Base-by-base conservation (phyloP, 2,329 filamentous ascomycete genomes). In the Cadophora sp. region DNA sequence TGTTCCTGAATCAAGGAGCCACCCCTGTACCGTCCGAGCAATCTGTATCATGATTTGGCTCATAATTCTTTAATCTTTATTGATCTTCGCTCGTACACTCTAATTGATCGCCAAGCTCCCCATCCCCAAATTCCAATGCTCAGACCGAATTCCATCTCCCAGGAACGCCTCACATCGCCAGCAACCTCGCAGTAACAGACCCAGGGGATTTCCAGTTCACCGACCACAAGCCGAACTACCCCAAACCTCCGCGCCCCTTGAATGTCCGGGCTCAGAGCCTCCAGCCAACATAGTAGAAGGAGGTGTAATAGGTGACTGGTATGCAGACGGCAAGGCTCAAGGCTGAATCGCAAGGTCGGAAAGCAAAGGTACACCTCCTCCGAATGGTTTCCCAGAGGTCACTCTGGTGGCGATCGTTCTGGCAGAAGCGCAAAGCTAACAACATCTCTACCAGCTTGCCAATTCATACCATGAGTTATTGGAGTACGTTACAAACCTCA, bases 391-490 rank as follows among this genome's bases (percentile, higher is more conserved):
- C n/a, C 20, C 8, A 20, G 39, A 41, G 47, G 60, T 36, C n/a
- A 4, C 27, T 55, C 7, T 27, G 45, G 27, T 27, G 24, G 39
- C 22, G 5, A 20, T 36, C 13, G 7, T 65, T 43, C 36, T 62
- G 33, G n/a, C 18, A 50, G 74, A 65, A 76, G 76, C 39, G 22
- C 36, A 47, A 53, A 73, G 75, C 78, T 74, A 78, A 80, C 71
- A 74, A 76, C 61, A 72, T 75, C 70, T 65, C 47, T 70, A 69
- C 78, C 80, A 97, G 94, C 94, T 99, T 84, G 93, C 94, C 79
- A 92, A 91, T 81, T 98, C 96, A 74, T 99, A 99, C 83, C 92
- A 97, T 83, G 92, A 97, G 82, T 87, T 99, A 76, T 88, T 99
- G 76, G 91, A 96, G 93, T 97, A 89, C 81, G 91, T 82, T 48